These are phyloP conservation scores for Aspergillus sp. DNA, from an alignment of 2,329 filamentous ascomycete species.

Conservation along the genomic window DNA sequence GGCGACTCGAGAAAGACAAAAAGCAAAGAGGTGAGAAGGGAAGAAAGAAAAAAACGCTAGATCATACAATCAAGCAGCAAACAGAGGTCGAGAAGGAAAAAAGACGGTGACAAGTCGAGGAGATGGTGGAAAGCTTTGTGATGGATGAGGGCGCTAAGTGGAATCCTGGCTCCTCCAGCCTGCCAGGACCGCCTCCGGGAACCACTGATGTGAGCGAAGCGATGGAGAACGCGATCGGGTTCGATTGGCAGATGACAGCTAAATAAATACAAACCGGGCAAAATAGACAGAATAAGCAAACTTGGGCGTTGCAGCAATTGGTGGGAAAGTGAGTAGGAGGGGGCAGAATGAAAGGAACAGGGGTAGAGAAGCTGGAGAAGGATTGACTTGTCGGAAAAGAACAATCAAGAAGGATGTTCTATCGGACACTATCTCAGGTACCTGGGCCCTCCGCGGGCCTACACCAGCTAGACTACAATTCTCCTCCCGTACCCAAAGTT, in stretches of 20 bases:
- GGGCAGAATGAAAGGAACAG: constrained; percentile 17
- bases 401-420: constrained; percentile 3
- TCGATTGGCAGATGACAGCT: background rate
- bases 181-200: constrained; percentile 14
- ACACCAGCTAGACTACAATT: background rate
- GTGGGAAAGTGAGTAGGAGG: background rate
- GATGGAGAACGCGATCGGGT: background rate
- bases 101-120: constrained; percentile 16
- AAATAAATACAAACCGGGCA: constrained; percentile 4
- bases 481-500: background rate
- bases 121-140: constrained; percentile 19
- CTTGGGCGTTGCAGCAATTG: background rate
- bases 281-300: constrained; percentile 14
- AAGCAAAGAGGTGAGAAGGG: constrained; percentile 12
- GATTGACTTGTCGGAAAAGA: constrained; percentile 20
- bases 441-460: background rate
- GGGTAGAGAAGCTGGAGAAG: constrained; percentile 22
- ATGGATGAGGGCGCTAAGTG: constrained; percentile 18
- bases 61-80: constrained; percentile 18
- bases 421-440: background rate
- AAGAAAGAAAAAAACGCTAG: constrained; percentile 17
- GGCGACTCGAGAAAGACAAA: constrained; percentile 10
- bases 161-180: constrained; percentile 18
- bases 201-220: constrained; percentile 14
- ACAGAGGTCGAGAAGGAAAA: constrained; percentile 14